phyloP scores from a whole-genome alignment of 2,329 filamentous ascomycete species.

The Zymoseptoria tritici region DNA sequence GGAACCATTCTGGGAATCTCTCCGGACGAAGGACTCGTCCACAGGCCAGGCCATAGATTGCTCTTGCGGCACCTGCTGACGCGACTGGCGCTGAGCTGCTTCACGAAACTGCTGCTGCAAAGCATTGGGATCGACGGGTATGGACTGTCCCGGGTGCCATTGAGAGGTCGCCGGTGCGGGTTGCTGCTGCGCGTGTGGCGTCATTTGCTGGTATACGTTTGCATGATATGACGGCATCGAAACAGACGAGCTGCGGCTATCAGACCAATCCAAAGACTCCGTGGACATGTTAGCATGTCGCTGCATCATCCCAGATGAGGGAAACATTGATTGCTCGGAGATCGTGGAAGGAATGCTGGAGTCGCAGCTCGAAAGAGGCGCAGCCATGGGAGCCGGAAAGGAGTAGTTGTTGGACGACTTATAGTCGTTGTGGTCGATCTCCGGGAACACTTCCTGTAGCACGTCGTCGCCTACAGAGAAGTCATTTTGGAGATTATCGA shows the following conservation, averaged over 20 bases:
- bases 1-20: slow-evolving; percentile 25
- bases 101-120: slow-evolving; percentile 30
- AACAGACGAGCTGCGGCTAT: slow-evolving; percentile 28
- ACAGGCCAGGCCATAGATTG: slow-evolving; percentile 27
- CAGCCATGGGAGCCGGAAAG: slow-evolving; percentile 13
- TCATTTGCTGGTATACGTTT: slow-evolving; percentile 8
- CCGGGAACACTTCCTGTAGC: slow-evolving; percentile 18
- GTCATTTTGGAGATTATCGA: slow-evolving; percentile 9
- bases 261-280: slow-evolving; percentile 24
- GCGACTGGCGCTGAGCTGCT: slow-evolving; percentile 17
- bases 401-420: slow-evolving; percentile 18
- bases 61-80: slow-evolving; percentile 15
- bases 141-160: slow-evolving; percentile 32
- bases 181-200: slow-evolving; percentile 7
- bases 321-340: slow-evolving; percentile 24
- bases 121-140: slow-evolving; percentile 29
- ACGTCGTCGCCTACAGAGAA: slow-evolving; percentile 15
- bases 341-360: slow-evolving; percentile 23
- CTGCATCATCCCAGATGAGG: slow-evolving; percentile 17
- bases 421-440: slow-evolving; percentile 16
- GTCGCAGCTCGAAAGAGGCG: slow-evolving; percentile 23
- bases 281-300: slow-evolving; percentile 20
- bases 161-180: slow-evolving; percentile 17
- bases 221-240: slow-evolving; percentile 13
- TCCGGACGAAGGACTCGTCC: slow-evolving; percentile 26